Evolutionary conservation across 352 stramenopile species (phyloP), one percentile per base, ranked within the genome.

Genomic region (Thalassiosira oceanica): DNA sequence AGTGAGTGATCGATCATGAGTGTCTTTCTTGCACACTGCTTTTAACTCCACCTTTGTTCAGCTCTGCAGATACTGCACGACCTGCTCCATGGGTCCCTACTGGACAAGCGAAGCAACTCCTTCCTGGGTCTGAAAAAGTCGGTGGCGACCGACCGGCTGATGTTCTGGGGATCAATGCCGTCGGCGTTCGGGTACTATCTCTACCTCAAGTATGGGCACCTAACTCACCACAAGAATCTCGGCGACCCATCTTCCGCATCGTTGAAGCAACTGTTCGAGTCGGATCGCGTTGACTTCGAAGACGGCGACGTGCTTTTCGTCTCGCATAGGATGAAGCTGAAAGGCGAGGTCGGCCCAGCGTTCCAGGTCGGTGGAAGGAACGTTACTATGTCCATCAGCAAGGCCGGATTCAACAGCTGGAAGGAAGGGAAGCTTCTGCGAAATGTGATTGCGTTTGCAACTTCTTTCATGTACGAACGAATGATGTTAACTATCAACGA

Each of bases 221-320:
- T 89, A 33, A 68, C 74, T 5, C 82, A 89, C 76, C 82, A 89
- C 58, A 76, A 60, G 36, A 61, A 56, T 16, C 45, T 87, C 26
- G 82, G 82, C 23, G 68, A 87, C 65, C 36, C 48, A 7, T 15
- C 73, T n/a, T 28, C 57, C 0, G 61, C 71, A 13, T 77, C 67
- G 10, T 43, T 87, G 1, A 29, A 54, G 23, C 49, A 78, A 55
- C 43, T 89, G 18, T 89, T 89, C 54, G 61, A 82, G 53, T 88
- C 78, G 1, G 26, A 71, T 49, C 41, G 75, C 66, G 54, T 29
- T 5, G 66, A 84, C 8, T 89, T 89, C 72, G 82, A 89, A 72
- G 82, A 89, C 64, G 82, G 82, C 10, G 82, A 89, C 72, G 63
- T 88, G 2, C 60, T 89, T 28, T 89, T 89, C 57, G 79, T 85